phyloP scores from a whole-genome alignment of 2,329 filamentous ascomycete genomes.

The Aspergillus ibericus region DNA sequence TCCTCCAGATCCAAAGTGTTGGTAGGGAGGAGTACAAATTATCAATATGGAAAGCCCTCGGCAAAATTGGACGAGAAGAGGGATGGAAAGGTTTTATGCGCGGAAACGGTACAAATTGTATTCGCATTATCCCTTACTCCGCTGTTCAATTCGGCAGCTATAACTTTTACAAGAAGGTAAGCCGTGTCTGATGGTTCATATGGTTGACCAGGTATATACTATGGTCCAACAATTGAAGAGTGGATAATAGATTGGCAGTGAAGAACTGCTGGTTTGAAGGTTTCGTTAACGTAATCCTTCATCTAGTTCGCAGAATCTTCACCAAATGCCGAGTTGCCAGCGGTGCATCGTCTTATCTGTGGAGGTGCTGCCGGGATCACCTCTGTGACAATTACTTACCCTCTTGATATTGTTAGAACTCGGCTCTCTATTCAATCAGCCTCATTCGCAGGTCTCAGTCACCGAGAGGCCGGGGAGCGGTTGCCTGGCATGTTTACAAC shows the following conservation, averaged over 20 bases:
- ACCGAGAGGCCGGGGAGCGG: slow-evolving; percentile 57
- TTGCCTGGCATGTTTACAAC: slow-evolving; percentile 92
- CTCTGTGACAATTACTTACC: slow-evolving; percentile 92
- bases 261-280: neutral
- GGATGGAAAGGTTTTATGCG: slow-evolving; percentile 97
- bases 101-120: slow-evolving; percentile 97
- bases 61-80: slow-evolving; percentile 96
- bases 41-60: slow-evolving; percentile 82
- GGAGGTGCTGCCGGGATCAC: slow-evolving; percentile 92
- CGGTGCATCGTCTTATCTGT: slow-evolving; percentile 77
- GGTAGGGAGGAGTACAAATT: slow-evolving; percentile 91
- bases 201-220: neutral
- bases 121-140: slow-evolving; percentile 96
- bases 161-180: slow-evolving; percentile 91
- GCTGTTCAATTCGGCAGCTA: slow-evolving; percentile 98
- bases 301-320: slow-evolving; percentile 70
- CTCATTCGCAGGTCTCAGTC: slow-evolving; percentile 78
- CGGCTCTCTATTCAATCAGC: slow-evolving; percentile 94
- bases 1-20: slow-evolving; percentile 93
- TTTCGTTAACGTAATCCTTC: neutral
- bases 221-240: neutral
- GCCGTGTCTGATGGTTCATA: slow-evolving; percentile 30
- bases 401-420: slow-evolving; percentile 95
- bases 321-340: slow-evolving; percentile 71
- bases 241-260: neutral